Percentiles rank a stretch among this genome's conserved stretches.
Evolutionary conservation across 2,329 filamentous ascomycete genomes (phyloP).

Genomic region (Sclerotinia borealis): DNA sequence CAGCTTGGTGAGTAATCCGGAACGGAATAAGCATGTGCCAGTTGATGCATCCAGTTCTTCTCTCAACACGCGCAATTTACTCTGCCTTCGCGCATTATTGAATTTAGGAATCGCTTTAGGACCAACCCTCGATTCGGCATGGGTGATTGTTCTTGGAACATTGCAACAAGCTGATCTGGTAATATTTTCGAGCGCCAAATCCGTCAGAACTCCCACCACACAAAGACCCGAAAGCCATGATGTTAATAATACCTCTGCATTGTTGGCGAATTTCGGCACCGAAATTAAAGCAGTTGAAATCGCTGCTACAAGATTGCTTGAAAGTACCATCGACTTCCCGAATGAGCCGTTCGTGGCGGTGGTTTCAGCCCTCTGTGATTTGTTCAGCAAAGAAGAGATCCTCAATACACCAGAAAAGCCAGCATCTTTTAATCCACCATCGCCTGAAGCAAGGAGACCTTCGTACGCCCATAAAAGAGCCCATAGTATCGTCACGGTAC

Average conservation of each 20-base stretch:
- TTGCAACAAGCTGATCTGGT: constrained; percentile 90
- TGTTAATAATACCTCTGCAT: constrained; percentile 29
- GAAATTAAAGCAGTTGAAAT: constrained; percentile 87
- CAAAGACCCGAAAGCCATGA: constrained; percentile 41
- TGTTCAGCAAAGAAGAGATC: constrained; percentile 46
- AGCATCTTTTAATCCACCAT: constrained; percentile 21
- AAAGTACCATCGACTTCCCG: constrained; percentile 87
- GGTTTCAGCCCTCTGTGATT: constrained; percentile 64
- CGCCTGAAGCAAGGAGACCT: constrained; percentile 22
- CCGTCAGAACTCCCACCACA: constrained; percentile 45
- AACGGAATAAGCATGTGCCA: constrained; percentile 54
- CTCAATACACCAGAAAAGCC: constrained; percentile 23
- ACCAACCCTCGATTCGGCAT: constrained; percentile 76
- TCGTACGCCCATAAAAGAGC: constrained; percentile 32
- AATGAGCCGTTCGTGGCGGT: constrained; percentile 75
- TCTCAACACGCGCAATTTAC: constrained; percentile 80
- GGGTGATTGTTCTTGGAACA: constrained; percentile 87
- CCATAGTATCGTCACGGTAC: constrained; percentile 43
- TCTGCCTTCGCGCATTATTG: constrained; percentile 85
- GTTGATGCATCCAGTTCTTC: constrained; percentile 47
- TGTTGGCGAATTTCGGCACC: constrained; percentile 62
- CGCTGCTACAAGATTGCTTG: constrained; percentile 78
- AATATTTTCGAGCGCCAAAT: constrained; percentile 53
- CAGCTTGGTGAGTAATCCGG: constrained; percentile 55
- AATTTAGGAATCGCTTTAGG: constrained; percentile 93